Percentiles rank a stretch among this genome's conserved stretches.
Evolutionary conservation across 352 stramenopile species (phyloP).

Genomic region (Peronospora farinosa): DNA sequence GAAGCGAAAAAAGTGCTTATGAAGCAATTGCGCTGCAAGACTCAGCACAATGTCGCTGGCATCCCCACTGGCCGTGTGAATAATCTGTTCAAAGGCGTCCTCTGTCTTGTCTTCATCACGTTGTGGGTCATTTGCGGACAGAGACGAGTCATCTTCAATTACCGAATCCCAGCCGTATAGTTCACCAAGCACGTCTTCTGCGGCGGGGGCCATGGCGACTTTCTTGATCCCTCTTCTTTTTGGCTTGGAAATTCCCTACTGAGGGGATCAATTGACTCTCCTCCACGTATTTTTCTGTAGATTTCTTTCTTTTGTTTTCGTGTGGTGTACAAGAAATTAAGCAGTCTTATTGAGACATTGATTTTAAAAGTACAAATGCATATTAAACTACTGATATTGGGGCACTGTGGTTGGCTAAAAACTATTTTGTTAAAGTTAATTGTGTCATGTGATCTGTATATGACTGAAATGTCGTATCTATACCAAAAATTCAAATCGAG

Average conservation of each 20-base stretch:
- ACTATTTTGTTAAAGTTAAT: too few species aligned
- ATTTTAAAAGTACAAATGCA: too few species aligned
- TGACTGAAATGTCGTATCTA: too few species aligned
- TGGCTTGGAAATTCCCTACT: conserved; percentile 19
- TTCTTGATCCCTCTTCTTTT: neutral
- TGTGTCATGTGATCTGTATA: too few species aligned
- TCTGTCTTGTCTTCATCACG: conserved; percentile 67
- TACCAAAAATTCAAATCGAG: too few species aligned
- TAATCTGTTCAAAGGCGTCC: conserved; percentile 72
- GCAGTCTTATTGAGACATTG: conserved; percentile 8
- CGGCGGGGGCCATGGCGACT: conserved; percentile 10
- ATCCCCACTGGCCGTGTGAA: conserved; percentile 40
- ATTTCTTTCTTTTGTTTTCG: conserved; percentile 9
- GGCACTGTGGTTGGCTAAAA: too few species aligned
- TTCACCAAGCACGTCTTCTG: conserved; percentile 45
- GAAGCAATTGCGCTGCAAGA: conserved; percentile 63
- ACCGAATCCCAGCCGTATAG: conserved; percentile 63
- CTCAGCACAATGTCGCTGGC: conserved; percentile 48
- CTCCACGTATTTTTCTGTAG: conserved; percentile 25
- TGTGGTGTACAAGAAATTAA: conserved; percentile 5
- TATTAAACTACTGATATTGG: too few species aligned
- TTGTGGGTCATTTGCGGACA: conserved; percentile 35
- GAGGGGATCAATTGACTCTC: conserved; percentile 3
- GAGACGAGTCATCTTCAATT: conserved; percentile 56
- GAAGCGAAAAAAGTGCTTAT: conserved; percentile 76